A percentile compares a stretch with the other conserved stretches of the same genome.
Evolutionary conservation across 305 asterid genomes (phyloP).

Genomic region (Fraxinus ornus): DNA sequence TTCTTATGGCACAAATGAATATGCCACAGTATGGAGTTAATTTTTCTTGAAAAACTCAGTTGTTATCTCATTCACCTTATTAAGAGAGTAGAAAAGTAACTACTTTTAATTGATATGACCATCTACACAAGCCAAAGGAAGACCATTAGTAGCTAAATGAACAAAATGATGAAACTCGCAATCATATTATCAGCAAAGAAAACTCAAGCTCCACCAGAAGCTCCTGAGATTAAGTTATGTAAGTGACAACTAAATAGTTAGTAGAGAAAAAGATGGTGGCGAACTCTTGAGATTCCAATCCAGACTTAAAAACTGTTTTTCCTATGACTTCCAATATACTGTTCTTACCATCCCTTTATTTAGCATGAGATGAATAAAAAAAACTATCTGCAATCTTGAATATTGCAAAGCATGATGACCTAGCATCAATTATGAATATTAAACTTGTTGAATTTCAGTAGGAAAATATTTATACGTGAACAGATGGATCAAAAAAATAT

Average conservation of each 20-base stretch:
- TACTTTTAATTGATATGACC: background rate
- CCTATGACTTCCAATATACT: constrained; percentile 1
- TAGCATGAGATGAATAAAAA: background rate
- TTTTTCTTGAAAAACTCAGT: background rate
- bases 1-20: background rate
- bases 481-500: background rate
- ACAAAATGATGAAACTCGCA: background rate
- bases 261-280: background rate
- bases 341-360: background rate
- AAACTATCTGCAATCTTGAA: background rate
- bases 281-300: background rate
- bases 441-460: background rate
- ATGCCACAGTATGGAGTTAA: background rate
- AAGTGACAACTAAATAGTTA: background rate
- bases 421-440: background rate
- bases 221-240: background rate
- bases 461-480: background rate
- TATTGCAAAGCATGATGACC: background rate
- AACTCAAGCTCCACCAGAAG: background rate
- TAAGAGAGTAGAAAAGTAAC: background rate
- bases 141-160: background rate
- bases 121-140: background rate
- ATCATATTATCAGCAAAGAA: background rate
- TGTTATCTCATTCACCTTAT: background rate
- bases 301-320: background rate